Evolutionary conservation across 2,329 filamentous ascomycete species (phyloP), one percentile per base, ranked within the genome.

Genomic region (Paracorniculantispora psalliotae): DNA sequence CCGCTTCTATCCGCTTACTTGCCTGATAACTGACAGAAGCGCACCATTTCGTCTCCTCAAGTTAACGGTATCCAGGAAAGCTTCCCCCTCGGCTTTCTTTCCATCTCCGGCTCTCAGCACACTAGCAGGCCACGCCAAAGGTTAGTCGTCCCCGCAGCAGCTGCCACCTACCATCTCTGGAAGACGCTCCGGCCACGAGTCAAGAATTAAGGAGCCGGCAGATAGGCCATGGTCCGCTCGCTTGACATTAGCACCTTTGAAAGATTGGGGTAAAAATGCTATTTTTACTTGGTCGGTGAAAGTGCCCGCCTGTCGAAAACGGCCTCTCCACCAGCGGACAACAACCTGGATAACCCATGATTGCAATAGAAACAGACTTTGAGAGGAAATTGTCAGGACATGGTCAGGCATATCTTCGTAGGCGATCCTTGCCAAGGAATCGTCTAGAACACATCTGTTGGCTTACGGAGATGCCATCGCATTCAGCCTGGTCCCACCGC

Each of bases 121-220:
- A 28, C 51, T 30, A 53, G 25, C 26, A 19, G 13, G 50, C 4
- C 37, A 33, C 15, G 25, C 49, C 39, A 33, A 37, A 37, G 17
- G 21, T 37, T 17, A 44, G 37, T 53, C 51, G 19, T 44, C 50
- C n/a, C 50, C 37, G 51, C 51, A 43, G 4, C 51, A 33, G 51
- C 43, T 57, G 41, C 43, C 44, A 57, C 53, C 53, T 57, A 57
- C 44, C 53, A 23, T 57, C 43, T 57, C 8, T 39, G 53, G 53
- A 39, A 25, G 53, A 48, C n/a, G 33, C 44, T 28, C 53, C 53
- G 53, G 23, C 30, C 21, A 12, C 26, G 13, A 25, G 21, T 6
- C 23, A 37, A 47, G 17, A 25, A n/a, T n/a, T 15, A 17, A 25
- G 15, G 47, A 55, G 41, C 8, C 52, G 52, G 51, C 43, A 47